phyloP scores from a whole-genome alignment of 768 basidiomycete genomes.

The Cystofilobasidium bisporidii region DNA sequence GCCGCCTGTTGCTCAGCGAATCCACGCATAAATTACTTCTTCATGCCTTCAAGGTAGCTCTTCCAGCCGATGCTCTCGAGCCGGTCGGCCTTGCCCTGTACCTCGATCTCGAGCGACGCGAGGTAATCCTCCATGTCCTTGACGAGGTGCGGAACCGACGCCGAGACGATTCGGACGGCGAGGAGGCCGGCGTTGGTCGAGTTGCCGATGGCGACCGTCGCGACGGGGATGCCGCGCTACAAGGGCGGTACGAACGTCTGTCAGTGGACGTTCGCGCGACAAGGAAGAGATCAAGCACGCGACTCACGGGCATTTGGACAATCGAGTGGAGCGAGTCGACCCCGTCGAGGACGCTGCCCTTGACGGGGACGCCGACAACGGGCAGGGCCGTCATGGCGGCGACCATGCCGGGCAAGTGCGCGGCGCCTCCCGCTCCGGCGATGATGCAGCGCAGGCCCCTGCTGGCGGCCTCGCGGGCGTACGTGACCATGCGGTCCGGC shows the following conservation, averaged over 20 bases:
- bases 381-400: constrained; percentile 86
- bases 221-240: constrained; percentile 90
- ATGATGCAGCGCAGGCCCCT: constrained; percentile 58
- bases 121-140: constrained; percentile 66
- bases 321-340: constrained; percentile 96
- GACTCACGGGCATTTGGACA: constrained; percentile 93
- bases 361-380: constrained; percentile 93
- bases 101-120: constrained; percentile 59
- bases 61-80: constrained; percentile 79
- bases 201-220: constrained; percentile 95
- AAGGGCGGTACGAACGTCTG: not conserved
- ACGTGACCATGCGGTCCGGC: constrained; percentile 71
- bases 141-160: constrained; percentile 58
- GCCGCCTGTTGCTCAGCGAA: too few relatives aligned
- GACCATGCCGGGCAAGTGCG: constrained; percentile 97
- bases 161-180: constrained; percentile 73
- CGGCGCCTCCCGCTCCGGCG: constrained; percentile 96
- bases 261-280: not conserved
- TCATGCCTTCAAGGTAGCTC: constrained; percentile 50
- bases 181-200: constrained; percentile 85
- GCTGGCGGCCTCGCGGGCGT: constrained; percentile 59
- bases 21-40: constrained; percentile 30
- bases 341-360: constrained; percentile 83
- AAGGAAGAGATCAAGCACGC: too few relatives aligned
- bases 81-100: constrained; percentile 65